Percentiles rank a stretch among this genome's conserved stretches.
These are phyloP conservation scores for Elsinoe australis DNA, from an alignment of 2,329 filamentous ascomycete species.

Conservation along the genomic window DNA sequence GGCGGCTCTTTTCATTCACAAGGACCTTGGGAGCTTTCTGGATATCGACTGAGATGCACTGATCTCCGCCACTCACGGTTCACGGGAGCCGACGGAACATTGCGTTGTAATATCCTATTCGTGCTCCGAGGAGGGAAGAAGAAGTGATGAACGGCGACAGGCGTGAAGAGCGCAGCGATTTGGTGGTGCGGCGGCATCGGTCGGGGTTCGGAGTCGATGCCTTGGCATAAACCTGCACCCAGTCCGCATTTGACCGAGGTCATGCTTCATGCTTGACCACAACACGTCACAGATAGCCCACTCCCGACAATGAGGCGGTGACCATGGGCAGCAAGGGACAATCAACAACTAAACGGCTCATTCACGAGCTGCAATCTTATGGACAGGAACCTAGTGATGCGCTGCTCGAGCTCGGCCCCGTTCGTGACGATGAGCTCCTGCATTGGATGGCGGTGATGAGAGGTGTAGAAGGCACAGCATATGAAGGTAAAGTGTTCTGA, in stretches of 20 bases:
- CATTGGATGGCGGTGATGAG: slow-evolving; percentile 55
- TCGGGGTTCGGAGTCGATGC: slow-evolving; percentile 1
- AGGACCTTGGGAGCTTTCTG: too few relatives aligned
- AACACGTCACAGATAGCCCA: neutral
- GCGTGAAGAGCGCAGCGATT: too few relatives aligned
- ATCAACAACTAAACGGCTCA: slow-evolving; percentile 47
- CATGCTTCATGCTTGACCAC: neutral
- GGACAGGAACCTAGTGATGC: slow-evolving; percentile 49
- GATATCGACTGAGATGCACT: too few relatives aligned
- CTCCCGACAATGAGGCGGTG: slow-evolving; percentile 2
- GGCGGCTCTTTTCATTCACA: slow-evolving; percentile 4
- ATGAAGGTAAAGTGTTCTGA: slow-evolving; percentile 44
- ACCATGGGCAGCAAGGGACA: slow-evolving; percentile 15
- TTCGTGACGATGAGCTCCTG: slow-evolving; percentile 50
- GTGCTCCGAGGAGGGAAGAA: neutral
- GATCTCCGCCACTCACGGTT: too few relatives aligned
- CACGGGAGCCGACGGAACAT: too few relatives aligned
- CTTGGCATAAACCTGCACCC: neutral
- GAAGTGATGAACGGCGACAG: too few relatives aligned
- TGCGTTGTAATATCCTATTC: too few relatives aligned
- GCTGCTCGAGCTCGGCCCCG: slow-evolving; percentile 49
- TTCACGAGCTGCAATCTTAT: slow-evolving; percentile 55
- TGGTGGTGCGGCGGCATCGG: neutral
- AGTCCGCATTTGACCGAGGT: slow-evolving; percentile 6
- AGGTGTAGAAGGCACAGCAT: slow-evolving; percentile 51